These are phyloP conservation scores for Kwoniella sp. DNA, from an alignment of 768 basidiomycete genomes.

Conservation along the genomic window DNA sequence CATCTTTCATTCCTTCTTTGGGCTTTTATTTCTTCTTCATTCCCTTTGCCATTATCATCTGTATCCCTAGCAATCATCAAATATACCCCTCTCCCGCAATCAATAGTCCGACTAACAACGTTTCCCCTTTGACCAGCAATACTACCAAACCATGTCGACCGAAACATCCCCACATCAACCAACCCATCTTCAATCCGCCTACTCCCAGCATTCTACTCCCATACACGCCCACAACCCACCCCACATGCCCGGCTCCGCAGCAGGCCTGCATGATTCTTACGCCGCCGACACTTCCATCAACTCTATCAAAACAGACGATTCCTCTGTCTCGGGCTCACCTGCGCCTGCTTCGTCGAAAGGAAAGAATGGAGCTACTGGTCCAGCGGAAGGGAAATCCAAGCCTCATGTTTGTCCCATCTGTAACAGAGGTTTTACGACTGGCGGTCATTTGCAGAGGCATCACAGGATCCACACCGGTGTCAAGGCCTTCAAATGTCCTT, in stretches of 20 bases:
- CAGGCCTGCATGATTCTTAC: slow-evolving; percentile 8
- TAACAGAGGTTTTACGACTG: slow-evolving; percentile 78
- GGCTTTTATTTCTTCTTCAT: not conserved
- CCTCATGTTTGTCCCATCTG: slow-evolving; percentile 71
- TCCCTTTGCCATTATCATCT: not conserved
- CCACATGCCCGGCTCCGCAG: slow-evolving; percentile 7
- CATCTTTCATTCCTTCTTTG: not conserved
- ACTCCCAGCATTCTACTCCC: slow-evolving; percentile 16
- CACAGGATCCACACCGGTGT: slow-evolving; percentile 89
- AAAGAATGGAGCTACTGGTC: slow-evolving; percentile 51
- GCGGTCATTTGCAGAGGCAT: slow-evolving; percentile 84
- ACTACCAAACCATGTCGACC: slow-evolving; percentile 19
- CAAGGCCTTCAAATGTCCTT: slow-evolving; percentile 87
- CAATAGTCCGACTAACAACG: not conserved
- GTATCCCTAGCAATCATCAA: not conserved
- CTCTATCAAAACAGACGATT: slow-evolving; percentile 23
- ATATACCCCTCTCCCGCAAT: not conserved
- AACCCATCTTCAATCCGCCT: slow-evolving; percentile 18
- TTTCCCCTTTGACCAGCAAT: not conserved
- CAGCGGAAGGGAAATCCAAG: slow-evolving; percentile 51
- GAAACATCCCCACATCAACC: slow-evolving; percentile 24
- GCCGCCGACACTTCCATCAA: slow-evolving; percentile 19
- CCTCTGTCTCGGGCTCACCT: slow-evolving; percentile 16
- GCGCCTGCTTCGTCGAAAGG: slow-evolving; percentile 33
- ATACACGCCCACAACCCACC: slow-evolving; percentile 14